Percentiles rank a stretch among this genome's conserved stretches.
Evolutionary conservation across 2,329 filamentous ascomycete species (phyloP).

Genomic region (Drechmeria coniospora): DNA sequence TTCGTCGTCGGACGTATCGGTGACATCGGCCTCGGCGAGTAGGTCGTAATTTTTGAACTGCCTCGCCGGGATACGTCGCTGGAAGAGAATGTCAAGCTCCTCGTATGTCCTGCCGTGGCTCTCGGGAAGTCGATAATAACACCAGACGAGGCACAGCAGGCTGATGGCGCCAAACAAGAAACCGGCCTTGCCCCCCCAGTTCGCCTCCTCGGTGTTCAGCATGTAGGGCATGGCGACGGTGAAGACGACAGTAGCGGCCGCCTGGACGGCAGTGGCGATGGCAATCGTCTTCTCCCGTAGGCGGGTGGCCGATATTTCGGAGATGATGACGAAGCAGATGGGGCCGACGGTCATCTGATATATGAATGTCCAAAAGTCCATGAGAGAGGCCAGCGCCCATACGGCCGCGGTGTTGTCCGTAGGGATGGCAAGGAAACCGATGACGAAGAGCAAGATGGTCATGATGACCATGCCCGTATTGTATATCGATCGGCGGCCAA

Average conservation of each 20-base stretch:
- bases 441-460: constrained; percentile 23
- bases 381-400: constrained; percentile 22
- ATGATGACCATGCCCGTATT: constrained; percentile 10
- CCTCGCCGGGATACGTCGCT: constrained; percentile 6
- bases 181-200: constrained; percentile 17
- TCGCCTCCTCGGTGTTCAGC: constrained; percentile 15
- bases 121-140: constrained; percentile 15
- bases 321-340: constrained; percentile 24
- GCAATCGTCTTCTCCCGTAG: constrained; percentile 17
- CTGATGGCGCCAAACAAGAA: constrained; percentile 15
- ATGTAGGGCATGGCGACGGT: constrained; percentile 15
- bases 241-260: constrained; percentile 11
- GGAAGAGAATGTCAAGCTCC: constrained; percentile 16
- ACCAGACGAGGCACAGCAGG: constrained; percentile 9
- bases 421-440: constrained; percentile 23
- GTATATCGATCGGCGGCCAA: constrained; percentile 26
- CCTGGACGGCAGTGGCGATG: constrained; percentile 12
- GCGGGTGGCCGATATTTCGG: constrained; percentile 21
- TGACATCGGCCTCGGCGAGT: constrained; percentile 5
- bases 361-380: constrained; percentile 25
- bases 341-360: constrained; percentile 27
- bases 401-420: constrained; percentile 15
- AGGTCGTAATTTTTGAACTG: constrained; percentile 8
- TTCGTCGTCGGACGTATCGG: no score
- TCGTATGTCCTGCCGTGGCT: constrained; percentile 14